Evolutionary conservation across 345 rosid genomes (phyloP), one percentile per base, ranked within the genome.

Genomic region (Arabis alpina): DNA sequence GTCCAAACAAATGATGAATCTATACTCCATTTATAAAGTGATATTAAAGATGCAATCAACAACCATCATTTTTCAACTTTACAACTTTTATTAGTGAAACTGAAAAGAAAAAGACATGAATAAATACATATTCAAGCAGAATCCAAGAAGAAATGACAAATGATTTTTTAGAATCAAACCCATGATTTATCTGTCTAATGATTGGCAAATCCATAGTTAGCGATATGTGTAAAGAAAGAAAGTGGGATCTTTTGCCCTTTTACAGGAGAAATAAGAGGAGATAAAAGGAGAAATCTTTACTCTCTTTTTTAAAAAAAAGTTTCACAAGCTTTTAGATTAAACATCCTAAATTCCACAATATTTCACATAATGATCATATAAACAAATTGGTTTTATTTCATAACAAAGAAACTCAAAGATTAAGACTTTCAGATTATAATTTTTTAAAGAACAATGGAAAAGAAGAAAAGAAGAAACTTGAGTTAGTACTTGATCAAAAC

Each of bases 1-100:
- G 68, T 19, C 56, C 27, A 48, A 48, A 34, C 68, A 64, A 7
- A 64, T 64, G 8, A 64, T 64, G 68, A 64, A 45, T 19, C 45
- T 64, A 36, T 36, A 19, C 14, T 19, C 45, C 23, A 34, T 48
- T 36, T 34, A 36, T 49, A 48, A 63, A 63, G 56, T 48, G 19
- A 12, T 36, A 36, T 36, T 36, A 36, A 36, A 36, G 39, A 34
- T 63, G 54, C 55, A 16, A 62, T 62, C 55, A 63, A 63, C 13
- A 48, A 49, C 45, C 44, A 63, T 12, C 45, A 34, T 64, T 49
- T 64, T 49, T 34, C 44, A n/a, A 48, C 56, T 24, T 60, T 60
- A 60, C 50, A 42, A 41, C 34, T 24, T 62, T 63, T 16, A 44
- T 12, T 16, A 14, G 8, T 48, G 68, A 25, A 45, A 19, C 23